Evolutionary conservation across 2,329 filamentous ascomycete species (phyloP).

Genomic region (Neurospora sp.): DNA sequence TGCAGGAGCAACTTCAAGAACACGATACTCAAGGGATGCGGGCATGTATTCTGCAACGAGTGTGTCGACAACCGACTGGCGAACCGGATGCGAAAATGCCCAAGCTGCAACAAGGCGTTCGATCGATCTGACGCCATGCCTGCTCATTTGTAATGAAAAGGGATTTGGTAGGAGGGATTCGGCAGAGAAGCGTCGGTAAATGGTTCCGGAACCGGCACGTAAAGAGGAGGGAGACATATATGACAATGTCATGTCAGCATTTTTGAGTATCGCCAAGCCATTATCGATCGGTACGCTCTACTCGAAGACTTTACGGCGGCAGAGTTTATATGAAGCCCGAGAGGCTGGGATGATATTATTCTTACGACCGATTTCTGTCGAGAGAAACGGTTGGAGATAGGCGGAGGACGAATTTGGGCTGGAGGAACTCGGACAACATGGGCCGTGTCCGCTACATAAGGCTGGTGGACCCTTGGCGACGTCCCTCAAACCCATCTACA

Average conservation of each 20-base stretch:
- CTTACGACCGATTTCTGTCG: background rate
- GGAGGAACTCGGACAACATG: background rate
- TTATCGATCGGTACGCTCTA: background rate
- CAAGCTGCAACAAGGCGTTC: constrained; percentile 86
- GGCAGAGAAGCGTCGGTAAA: background rate
- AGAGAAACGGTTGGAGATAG: background rate
- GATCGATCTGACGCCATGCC: constrained; percentile 84
- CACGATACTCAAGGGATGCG: constrained; percentile 85
- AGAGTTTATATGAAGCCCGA: background rate
- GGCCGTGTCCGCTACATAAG: background rate
- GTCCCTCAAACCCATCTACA: background rate
- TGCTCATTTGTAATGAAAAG: constrained; percentile 35
- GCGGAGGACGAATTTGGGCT: background rate
- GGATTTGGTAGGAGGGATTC: background rate
- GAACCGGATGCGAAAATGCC: constrained; percentile 90
- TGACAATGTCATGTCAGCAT: background rate
- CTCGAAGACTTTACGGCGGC: background rate
- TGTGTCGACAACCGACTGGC: constrained; percentile 85
- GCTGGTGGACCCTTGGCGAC: background rate
- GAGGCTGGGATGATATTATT: background rate
- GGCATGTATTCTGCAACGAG: constrained; percentile 84
- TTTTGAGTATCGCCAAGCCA: background rate
- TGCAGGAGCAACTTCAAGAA: constrained; percentile 93
- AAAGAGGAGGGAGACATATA: background rate
- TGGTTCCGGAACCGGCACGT: background rate